These are phyloP conservation scores for Talaromyces sp. DNA, from an alignment of 2,329 filamentous ascomycete species.

Conservation along the genomic window DNA sequence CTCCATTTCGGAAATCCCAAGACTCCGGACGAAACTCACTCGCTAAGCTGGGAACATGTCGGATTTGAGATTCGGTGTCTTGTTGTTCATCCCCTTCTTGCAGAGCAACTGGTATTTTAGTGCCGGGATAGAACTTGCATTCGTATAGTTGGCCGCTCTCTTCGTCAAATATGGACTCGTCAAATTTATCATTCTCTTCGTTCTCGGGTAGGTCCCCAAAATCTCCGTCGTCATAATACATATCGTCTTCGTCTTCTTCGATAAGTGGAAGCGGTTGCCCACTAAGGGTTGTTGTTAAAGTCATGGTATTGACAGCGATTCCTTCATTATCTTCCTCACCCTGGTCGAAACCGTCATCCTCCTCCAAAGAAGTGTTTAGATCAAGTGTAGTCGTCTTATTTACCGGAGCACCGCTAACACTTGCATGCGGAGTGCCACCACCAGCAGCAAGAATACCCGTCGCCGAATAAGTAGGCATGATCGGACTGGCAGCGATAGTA, in stretches of 20 bases:
- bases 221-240: slow-evolving; percentile 51
- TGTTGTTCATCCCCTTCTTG: slow-evolving; percentile 7
- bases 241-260: slow-evolving; percentile 37
- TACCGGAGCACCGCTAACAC: not conserved
- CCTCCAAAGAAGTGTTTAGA: not conserved
- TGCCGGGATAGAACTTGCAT: slow-evolving; percentile 31
- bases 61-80: slow-evolving; percentile 25
- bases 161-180: slow-evolving; percentile 52
- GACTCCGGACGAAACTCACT: slow-evolving; percentile 31
- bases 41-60: slow-evolving; percentile 38
- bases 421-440: not conserved
- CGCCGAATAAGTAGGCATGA: slow-evolving; percentile 28
- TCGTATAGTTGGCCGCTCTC: slow-evolving; percentile 46
- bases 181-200: slow-evolving; percentile 38
- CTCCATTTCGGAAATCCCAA: slow-evolving; percentile 20
- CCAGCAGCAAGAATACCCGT: slow-evolving; percentile 7
- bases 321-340: not conserved
- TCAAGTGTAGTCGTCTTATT: not conserved
- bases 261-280: slow-evolving; percentile 7
- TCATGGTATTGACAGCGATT: not conserved
- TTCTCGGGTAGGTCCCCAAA: slow-evolving; percentile 42
- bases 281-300: not conserved
- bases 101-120: slow-evolving; percentile 16
- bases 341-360: slow-evolving; percentile 1
- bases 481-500: slow-evolving; percentile 37